A percentile compares a stretch with the other conserved stretches of the same genome.
phyloP scores from a whole-genome alignment of 768 basidiomycete species.

The Nevesoporus exiguus region DNA sequence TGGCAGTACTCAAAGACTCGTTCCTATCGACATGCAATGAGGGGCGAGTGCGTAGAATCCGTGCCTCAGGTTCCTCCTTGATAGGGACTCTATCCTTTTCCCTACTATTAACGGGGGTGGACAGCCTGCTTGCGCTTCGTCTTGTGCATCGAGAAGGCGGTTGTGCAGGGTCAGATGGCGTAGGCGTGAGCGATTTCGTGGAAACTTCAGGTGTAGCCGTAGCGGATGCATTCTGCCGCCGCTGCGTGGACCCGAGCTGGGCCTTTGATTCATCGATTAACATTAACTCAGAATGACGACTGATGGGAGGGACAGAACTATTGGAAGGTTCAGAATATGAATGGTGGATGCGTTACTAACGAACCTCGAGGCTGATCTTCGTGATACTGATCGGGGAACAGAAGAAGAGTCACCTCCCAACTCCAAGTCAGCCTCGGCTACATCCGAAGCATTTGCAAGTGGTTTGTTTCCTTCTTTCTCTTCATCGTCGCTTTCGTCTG shows the following conservation, averaged over 20 bases:
- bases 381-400: conserved; percentile 21
- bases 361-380: conserved; percentile 27
- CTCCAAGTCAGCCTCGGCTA: conserved; percentile 54
- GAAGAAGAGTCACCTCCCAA: conserved; percentile 30
- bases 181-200: conserved; percentile 39
- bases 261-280: conserved; percentile 23
- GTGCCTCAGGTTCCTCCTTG: conserved; percentile 49
- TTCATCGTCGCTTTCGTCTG: conserved; percentile 60
- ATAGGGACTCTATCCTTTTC: conserved; percentile 41
- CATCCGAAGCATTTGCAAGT: conserved; percentile 44
- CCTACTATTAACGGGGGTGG: conserved; percentile 30
- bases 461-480: conserved; percentile 46
- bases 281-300: conserved; percentile 27
- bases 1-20: conserved; percentile 39
- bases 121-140: conserved; percentile 30
- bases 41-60: conserved; percentile 50
- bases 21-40: conserved; percentile 33
- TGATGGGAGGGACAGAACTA: conserved; percentile 27
- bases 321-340: conserved; percentile 12
- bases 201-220: conserved; percentile 46
- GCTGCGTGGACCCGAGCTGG: conserved; percentile 53
- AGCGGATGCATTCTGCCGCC: conserved; percentile 47
- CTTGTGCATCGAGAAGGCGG: conserved; percentile 29
- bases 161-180: conserved; percentile 23
- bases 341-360: conserved; percentile 8